Evolutionary conservation across 352 stramenopile species (phyloP), one percentile per base, ranked within the genome.

Genomic region (Phytophthora pluvialis): DNA sequence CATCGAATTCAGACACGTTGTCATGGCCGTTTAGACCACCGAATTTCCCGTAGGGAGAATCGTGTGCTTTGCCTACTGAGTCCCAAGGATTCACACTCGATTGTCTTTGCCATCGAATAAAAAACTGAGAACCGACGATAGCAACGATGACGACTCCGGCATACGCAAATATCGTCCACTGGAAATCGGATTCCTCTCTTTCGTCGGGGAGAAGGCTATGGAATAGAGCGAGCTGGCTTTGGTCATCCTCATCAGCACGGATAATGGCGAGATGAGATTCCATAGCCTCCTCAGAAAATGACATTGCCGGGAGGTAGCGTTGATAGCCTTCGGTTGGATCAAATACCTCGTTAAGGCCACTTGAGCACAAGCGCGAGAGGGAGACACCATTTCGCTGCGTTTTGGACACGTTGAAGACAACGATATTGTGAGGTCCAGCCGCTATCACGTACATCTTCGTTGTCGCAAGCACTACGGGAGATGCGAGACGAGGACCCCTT

Each of bases 101-200:
- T 25, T 36, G 57, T 8, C 31, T 45, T 49, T 70, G 56, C 3
- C 59, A 75, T 5, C 65, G 49, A 13, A 76, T 46, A 40, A 64
- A 79, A 5, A 80, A 48, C 29, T 85, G 77, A 8, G 51, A 70
- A 3, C 60, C 43, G 16, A 83, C 38, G 0, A 80, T 60, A n/a
- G 60, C 62, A 15, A 29, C 45, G 21, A 83, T 9, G 6, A 73
- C 39, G 3, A 59, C 46, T 1, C 21, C 55, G 3, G 51, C 35
- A 38, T 76, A 83, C 8, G 74, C 29, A 8, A 65, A 35, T 16
- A 54, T 16, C 8, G 63, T 49, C 74, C 74, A 83, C 13, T 64
- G 67, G 15, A 66, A 65, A 13, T 72, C 51, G 2, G 43, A 32
- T 5, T 35, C 29, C 21, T 80, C 71, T 26, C 11, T 51, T 26